Percentiles rank a stretch among this genome's conserved stretches.
Conservation (phyloP, 1,284 basidiomycete species). For the Puccinia hordei region DNA sequence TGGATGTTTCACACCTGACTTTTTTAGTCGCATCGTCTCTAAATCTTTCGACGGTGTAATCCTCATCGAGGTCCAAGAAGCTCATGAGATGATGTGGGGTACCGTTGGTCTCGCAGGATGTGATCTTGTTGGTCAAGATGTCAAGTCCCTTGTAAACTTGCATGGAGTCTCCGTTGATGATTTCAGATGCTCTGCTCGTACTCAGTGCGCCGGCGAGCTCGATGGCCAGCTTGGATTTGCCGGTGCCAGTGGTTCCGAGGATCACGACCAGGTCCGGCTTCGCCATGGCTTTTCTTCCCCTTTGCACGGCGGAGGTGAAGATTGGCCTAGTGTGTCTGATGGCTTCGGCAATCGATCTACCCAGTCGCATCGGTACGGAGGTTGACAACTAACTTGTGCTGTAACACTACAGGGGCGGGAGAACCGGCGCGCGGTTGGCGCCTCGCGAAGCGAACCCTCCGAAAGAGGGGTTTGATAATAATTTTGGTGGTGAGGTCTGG, state of each 20-base stretch:
- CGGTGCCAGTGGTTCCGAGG: conserved; percentile 93
- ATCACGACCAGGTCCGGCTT: conserved; percentile 66
- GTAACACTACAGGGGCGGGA: too few relatives aligned
- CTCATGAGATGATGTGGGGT: conserved; percentile 87
- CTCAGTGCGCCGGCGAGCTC: conserved; percentile 69
- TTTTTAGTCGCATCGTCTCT: conserved; percentile 57
- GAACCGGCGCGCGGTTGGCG: too few relatives aligned
- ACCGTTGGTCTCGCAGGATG: conserved; percentile 72
- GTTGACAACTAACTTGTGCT: too few relatives aligned
- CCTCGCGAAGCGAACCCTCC: too few relatives aligned
- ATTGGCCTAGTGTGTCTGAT: neutral
- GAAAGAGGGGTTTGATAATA: too few relatives aligned
- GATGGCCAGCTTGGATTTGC: conserved; percentile 90
- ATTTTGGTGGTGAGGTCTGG: too few relatives aligned
- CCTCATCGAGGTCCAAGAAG: conserved; percentile 79
- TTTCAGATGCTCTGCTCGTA: conserved; percentile 61
- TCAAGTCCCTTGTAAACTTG: conserved; percentile 94
- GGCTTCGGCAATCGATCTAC: neutral
- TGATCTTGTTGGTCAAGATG: conserved; percentile 92
- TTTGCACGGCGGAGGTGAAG: neutral
- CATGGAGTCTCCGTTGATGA: conserved; percentile 97
- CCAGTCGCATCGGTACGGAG: neutral
- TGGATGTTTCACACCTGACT: conserved; percentile 48
- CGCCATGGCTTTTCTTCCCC: neutral
- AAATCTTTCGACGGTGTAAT: conserved; percentile 68